Conservation (phyloP, 192 early-diverging fungal species). For the Lobosporangium transversale region DNA sequence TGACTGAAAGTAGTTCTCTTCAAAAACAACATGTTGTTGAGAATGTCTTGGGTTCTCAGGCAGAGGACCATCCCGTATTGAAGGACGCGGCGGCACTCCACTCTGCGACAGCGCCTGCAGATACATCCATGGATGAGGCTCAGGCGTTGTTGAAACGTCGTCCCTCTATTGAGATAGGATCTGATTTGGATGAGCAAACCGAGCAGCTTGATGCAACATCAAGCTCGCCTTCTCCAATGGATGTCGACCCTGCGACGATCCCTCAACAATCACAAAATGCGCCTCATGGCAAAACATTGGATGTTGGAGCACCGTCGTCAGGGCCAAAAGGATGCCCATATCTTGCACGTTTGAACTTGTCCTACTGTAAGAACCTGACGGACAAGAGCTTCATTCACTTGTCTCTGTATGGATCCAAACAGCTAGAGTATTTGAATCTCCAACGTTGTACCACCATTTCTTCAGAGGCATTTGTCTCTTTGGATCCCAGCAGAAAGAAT, state of each 20-base stretch:
- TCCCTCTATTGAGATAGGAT: constrained; percentile 10
- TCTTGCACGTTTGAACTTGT: constrained; percentile 60
- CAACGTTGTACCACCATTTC: constrained; percentile 81
- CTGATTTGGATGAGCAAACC: background rate
- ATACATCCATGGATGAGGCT: constrained; percentile 29
- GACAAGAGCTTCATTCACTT: constrained; percentile 66
- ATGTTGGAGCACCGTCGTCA: background rate
- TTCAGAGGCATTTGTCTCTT: constrained; percentile 66
- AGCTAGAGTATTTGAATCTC: constrained; percentile 70
- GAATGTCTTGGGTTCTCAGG: constrained; percentile 18
- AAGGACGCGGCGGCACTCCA: constrained; percentile 7
- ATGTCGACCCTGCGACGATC: constrained; percentile 3
- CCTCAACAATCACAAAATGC: too few relatives aligned
- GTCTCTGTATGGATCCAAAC: constrained; percentile 55
- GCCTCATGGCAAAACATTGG: too few relatives aligned
- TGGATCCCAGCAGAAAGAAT: constrained; percentile 10
- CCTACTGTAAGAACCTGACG: constrained; percentile 83
- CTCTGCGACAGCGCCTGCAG: background rate
- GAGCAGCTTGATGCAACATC: background rate
- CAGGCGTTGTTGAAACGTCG: constrained; percentile 6
- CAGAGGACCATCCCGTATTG: background rate
- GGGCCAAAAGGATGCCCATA: constrained; percentile 26
- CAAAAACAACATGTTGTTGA: background rate
- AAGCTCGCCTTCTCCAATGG: background rate
- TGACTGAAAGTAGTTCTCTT: background rate